Conservation (phyloP, 176 grass and related monocot species). For the Triticum timopheevii region DNA sequence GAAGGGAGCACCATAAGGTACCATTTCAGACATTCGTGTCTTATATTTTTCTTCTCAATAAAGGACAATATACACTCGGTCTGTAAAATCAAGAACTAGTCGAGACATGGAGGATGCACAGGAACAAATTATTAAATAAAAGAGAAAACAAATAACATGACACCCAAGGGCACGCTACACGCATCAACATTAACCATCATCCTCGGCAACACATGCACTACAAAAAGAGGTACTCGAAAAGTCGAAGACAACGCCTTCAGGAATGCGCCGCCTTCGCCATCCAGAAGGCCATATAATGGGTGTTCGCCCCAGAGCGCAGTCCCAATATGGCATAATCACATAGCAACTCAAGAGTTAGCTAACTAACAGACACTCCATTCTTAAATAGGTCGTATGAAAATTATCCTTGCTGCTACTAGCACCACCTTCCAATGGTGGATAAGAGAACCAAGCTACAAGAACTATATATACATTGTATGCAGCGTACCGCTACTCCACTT, state of each 20-base stretch:
- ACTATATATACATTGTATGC: constrained; percentile 43
- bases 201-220: too few species aligned
- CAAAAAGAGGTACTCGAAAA: too few species aligned
- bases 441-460: constrained; percentile 32
- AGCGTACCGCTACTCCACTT: constrained; percentile 24
- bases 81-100: too few species aligned
- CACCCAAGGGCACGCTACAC: too few species aligned
- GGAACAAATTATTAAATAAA: too few species aligned
- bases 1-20: neutral
- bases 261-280: too few species aligned
- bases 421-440: constrained; percentile 22
- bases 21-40: neutral
- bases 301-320: neutral
- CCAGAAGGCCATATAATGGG: too few species aligned
- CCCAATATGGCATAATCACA: neutral
- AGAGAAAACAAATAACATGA: too few species aligned
- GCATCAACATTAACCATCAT: too few species aligned
- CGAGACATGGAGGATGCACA: too few species aligned
- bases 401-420: constrained; percentile 32
- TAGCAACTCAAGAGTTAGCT: neutral
- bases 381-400: constrained; percentile 10
- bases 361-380: constrained; percentile 19
- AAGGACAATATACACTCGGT: too few species aligned
- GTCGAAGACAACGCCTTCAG: too few species aligned
- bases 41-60: neutral